These are phyloP conservation scores for Ailanthus altissimus DNA, from an alignment of 345 rosid species.

Conservation along the genomic window DNA sequence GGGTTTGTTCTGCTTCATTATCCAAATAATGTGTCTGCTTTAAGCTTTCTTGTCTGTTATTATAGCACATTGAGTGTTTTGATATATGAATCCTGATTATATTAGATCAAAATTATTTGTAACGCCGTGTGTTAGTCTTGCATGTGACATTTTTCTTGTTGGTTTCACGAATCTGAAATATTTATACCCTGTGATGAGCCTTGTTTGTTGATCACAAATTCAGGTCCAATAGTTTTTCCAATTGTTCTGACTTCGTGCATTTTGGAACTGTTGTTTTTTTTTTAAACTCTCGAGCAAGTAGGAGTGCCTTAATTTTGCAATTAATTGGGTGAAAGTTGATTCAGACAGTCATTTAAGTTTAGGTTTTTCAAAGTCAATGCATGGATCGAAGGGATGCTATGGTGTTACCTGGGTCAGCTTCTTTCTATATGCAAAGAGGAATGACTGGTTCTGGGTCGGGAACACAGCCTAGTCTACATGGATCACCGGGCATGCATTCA, in stretches of 20 bases:
- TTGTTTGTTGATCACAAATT: constrained; percentile 10
- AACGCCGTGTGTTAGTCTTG: not conserved
- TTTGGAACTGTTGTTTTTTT: constrained; percentile 22
- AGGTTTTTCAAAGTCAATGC: constrained; percentile 57
- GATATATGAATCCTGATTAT: not conserved
- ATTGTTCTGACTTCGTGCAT: constrained; percentile 31
- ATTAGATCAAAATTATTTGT: constrained; percentile 1
- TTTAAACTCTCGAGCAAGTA: constrained; percentile 5
- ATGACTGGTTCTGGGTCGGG: constrained; percentile 64
- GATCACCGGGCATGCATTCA: constrained; percentile 59
- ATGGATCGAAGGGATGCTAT: constrained; percentile 97
- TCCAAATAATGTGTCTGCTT: constrained; percentile 19
- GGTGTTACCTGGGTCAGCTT: constrained; percentile 70
- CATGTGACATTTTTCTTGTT: not conserved
- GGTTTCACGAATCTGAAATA: constrained; percentile 19
- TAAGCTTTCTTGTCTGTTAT: constrained; percentile 16
- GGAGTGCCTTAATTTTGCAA: constrained; percentile 6
- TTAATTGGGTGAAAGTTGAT: constrained; percentile 33
- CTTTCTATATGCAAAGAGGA: constrained; percentile 85
- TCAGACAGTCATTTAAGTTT: constrained; percentile 23
- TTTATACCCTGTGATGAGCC: not conserved
- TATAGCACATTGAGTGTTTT: constrained; percentile 16
- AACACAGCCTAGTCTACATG: constrained; percentile 57
- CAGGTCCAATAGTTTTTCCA: constrained; percentile 11
- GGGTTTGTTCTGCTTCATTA: constrained; percentile 20